A percentile compares a stretch with the other conserved stretches of the same genome.
Conservation (phyloP, 2,329 filamentous ascomycete genomes). For the Rhynchosporium graminicola region DNA sequence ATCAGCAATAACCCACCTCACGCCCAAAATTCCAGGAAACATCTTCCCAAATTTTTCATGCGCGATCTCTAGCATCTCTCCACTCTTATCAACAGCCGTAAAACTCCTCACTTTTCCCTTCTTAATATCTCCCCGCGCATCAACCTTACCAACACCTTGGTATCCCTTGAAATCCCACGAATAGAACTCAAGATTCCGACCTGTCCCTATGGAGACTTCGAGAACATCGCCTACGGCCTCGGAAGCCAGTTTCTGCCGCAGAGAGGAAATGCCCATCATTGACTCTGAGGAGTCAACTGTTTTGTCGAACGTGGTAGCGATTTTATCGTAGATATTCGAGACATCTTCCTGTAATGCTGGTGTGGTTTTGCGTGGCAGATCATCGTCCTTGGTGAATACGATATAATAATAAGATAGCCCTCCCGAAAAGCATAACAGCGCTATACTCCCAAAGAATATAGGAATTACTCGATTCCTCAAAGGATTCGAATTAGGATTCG, state of each 20-base stretch:
- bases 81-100: slow-evolving; percentile 62
- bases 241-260: slow-evolving; percentile 52
- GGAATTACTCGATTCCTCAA: slow-evolving; percentile 33
- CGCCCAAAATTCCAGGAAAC: slow-evolving; percentile 45
- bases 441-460: slow-evolving; percentile 29
- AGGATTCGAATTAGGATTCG: slow-evolving; percentile 24
- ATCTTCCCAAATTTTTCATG: slow-evolving; percentile 51
- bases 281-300: slow-evolving; percentile 59
- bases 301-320: slow-evolving; percentile 58
- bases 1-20: slow-evolving; percentile 44
- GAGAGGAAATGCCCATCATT: slow-evolving; percentile 55
- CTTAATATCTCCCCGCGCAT: slow-evolving; percentile 29
- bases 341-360: slow-evolving; percentile 35
- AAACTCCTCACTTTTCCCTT: slow-evolving; percentile 52
- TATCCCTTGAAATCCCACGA: slow-evolving; percentile 49
- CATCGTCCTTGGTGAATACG: slow-evolving; percentile 12
- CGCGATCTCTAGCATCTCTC: slow-evolving; percentile 60
- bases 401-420: slow-evolving; percentile 12
- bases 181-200: slow-evolving; percentile 61
- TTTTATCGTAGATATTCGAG: slow-evolving; percentile 38
- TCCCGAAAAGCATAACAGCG: slow-evolving; percentile 10
- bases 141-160: slow-evolving; percentile 31
- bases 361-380: slow-evolving; percentile 32
- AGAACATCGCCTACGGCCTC: slow-evolving; percentile 58
- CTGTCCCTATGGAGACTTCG: slow-evolving; percentile 64